Conservation (phyloP, 2,329 filamentous ascomycete genomes). For the Fusarium incarnatum region DNA sequence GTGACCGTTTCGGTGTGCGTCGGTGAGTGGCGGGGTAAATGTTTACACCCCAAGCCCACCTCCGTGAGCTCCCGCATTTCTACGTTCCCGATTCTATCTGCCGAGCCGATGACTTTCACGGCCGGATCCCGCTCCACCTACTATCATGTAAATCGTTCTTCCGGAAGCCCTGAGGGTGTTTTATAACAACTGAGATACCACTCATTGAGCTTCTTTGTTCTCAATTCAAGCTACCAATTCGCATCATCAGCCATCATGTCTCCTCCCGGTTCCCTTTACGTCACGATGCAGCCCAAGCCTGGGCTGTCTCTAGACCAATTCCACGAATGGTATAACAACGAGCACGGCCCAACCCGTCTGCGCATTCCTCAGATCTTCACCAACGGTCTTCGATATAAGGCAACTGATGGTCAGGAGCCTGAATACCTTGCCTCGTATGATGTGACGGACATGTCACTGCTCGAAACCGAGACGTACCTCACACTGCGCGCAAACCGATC, state of each 20-base stretch:
- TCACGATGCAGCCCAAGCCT: constrained; percentile 84
- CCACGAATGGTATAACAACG: constrained; percentile 95
- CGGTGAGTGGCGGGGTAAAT: constrained; percentile 47
- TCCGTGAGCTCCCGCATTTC: constrained; percentile 8
- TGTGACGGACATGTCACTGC: constrained; percentile 76
- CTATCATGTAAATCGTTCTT: constrained; percentile 46
- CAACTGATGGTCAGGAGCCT: constrained; percentile 71
- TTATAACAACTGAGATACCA: constrained; percentile 2
- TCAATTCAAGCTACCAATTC: not conserved
- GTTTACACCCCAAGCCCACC: constrained; percentile 36
- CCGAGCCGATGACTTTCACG: constrained; percentile 43
- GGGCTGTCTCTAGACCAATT: constrained; percentile 76
- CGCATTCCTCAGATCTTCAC: constrained; percentile 77
- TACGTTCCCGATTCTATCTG: constrained; percentile 48
- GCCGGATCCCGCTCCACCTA: constrained; percentile 36
- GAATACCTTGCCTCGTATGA: constrained; percentile 86
- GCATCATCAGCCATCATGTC: constrained; percentile 45
- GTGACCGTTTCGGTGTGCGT: constrained; percentile 10
- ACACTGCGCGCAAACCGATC: constrained; percentile 69
- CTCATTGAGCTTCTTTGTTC: not conserved
- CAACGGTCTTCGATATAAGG: constrained; percentile 84
- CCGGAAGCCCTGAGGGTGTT: constrained; percentile 31
- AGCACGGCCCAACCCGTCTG: constrained; percentile 85
- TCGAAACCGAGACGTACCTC: constrained; percentile 78
- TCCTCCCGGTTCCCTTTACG: constrained; percentile 78